phyloP scores from a whole-genome alignment of 495 filamentous ascomycete species.

The Halenospora varia region DNA sequence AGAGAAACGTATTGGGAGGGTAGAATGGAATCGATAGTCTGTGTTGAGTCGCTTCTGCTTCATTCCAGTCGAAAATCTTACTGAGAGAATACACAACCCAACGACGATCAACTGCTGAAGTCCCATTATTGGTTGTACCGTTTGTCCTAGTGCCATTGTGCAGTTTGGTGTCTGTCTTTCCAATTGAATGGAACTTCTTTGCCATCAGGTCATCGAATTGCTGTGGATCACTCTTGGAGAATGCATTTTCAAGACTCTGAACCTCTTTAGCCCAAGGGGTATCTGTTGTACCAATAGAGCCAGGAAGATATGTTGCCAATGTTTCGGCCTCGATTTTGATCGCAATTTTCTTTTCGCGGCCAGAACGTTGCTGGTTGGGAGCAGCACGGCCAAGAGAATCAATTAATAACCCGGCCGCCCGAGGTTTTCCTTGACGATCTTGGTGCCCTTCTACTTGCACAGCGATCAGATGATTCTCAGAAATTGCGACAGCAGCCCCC shows the following conservation, averaged over 20 bases:
- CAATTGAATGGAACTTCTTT: background rate
- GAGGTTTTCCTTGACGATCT: slow-evolving; percentile 53
- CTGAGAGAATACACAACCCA: slow-evolving; percentile 50
- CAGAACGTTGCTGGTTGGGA: slow-evolving; percentile 6
- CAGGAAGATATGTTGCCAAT: slow-evolving; percentile 9
- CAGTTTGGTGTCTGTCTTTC: background rate
- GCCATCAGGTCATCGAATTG: slow-evolving; percentile 53
- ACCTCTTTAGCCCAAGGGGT: slow-evolving; percentile 1
- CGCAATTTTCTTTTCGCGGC: background rate
- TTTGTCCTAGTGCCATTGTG: background rate
- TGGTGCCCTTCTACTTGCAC: slow-evolving; percentile 61
- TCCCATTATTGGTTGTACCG: background rate
- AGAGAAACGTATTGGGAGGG: slow-evolving; percentile 52
- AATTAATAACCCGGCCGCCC: slow-evolving; percentile 62
- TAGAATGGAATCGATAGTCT: slow-evolving; percentile 45
- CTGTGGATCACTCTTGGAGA: slow-evolving; percentile 30
- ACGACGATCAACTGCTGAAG: slow-evolving; percentile 39
- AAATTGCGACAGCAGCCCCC: slow-evolving; percentile 56
- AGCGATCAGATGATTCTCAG: slow-evolving; percentile 51
- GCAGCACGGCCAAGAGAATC: slow-evolving; percentile 61
- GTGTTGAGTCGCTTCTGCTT: slow-evolving; percentile 9
- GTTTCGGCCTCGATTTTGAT: slow-evolving; percentile 1
- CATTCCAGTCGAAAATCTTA: slow-evolving; percentile 42
- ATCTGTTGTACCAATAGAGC: slow-evolving; percentile 9
- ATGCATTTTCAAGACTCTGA: slow-evolving; percentile 1